A percentile compares a stretch with the other conserved stretches of the same genome.
phyloP scores from a whole-genome alignment of 495 filamentous ascomycete species.

The Mytilinidion resinicola region DNA sequence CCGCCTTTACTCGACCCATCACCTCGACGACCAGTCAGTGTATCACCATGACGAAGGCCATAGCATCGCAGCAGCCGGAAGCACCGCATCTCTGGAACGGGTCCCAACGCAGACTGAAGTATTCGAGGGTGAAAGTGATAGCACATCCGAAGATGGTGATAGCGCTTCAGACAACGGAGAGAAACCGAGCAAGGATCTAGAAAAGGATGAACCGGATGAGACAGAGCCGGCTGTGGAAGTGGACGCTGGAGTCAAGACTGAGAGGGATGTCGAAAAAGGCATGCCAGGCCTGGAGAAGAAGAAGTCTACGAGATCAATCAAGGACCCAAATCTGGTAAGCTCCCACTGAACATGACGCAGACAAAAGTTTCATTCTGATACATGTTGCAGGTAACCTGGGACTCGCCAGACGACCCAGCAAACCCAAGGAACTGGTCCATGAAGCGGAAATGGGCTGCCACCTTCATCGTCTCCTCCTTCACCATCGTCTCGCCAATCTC shows the following conservation, averaged over 20 bases:
- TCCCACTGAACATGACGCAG: neutral
- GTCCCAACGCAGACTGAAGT: neutral
- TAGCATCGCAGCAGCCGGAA: neutral
- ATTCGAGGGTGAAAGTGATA: slow-evolving; percentile 1
- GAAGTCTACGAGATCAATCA: slow-evolving; percentile 26
- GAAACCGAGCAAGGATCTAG: slow-evolving; percentile 3
- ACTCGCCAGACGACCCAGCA: slow-evolving; percentile 35
- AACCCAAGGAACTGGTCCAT: slow-evolving; percentile 41
- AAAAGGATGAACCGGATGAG: slow-evolving; percentile 2
- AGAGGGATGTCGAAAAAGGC: slow-evolving; percentile 32
- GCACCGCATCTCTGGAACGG: neutral
- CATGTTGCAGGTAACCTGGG: slow-evolving; percentile 32
- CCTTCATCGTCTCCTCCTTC: slow-evolving; percentile 40
- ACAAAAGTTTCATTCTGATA: neutral
- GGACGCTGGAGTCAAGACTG: slow-evolving; percentile 27
- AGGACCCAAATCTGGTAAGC: slow-evolving; percentile 35
- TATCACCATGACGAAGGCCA: slow-evolving; percentile 25
- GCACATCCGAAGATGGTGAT: slow-evolving; percentile 8
- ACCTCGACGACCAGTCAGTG: slow-evolving; percentile 28
- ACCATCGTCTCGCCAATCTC: slow-evolving; percentile 70
- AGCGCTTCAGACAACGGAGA: neutral
- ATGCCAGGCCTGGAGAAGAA: slow-evolving; percentile 26
- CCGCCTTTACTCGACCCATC: slow-evolving; percentile 20
- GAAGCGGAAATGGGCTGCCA: slow-evolving; percentile 61
- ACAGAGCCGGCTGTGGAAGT: slow-evolving; percentile 27